These are phyloP conservation scores for Henckelia pumila DNA, from an alignment of 257 asterid species.

Conservation along the genomic window DNA sequence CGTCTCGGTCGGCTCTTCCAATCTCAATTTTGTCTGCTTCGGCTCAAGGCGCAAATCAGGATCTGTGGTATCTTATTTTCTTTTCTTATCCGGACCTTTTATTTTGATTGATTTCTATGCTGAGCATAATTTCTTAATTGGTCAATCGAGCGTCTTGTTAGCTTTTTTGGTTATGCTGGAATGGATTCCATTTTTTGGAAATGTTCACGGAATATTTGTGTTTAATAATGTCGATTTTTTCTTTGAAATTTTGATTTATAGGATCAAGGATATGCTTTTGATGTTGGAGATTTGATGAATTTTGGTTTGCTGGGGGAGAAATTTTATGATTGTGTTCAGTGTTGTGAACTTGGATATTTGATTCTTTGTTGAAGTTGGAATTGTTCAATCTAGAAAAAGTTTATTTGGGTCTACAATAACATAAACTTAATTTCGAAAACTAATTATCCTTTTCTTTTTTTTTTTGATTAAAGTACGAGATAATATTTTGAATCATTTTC, in stretches of 20 bases:
- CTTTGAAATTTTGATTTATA: too few species aligned
- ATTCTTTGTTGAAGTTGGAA: background rate
- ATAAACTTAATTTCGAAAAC: too few species aligned
- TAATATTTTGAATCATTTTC: background rate
- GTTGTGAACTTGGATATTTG: background rate
- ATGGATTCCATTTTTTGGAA: background rate
- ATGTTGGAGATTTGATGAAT: background rate
- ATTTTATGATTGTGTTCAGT: too few species aligned
- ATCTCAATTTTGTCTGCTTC: constrained; percentile 72
- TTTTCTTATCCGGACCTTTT: background rate
- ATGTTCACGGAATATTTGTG: background rate
- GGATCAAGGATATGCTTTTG: background rate
- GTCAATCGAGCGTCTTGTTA: too few species aligned
- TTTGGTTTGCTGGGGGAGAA: background rate
- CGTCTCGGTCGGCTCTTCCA: constrained; percentile 71
- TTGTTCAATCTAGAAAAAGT: background rate
- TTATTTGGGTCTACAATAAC: too few species aligned
- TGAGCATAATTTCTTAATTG: background rate
- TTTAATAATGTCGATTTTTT: background rate
- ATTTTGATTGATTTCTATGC: too few species aligned
- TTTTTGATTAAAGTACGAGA: too few species aligned
- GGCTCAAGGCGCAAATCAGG: constrained; percentile 68
- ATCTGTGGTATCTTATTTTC: constrained; percentile 55
- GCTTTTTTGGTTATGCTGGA: background rate
- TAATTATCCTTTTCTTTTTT: too few species aligned